Percentiles rank a stretch among this genome's conserved stretches.
Conservation (phyloP, 2,329 filamentous ascomycete genomes). For the Epichloe baconii region DNA sequence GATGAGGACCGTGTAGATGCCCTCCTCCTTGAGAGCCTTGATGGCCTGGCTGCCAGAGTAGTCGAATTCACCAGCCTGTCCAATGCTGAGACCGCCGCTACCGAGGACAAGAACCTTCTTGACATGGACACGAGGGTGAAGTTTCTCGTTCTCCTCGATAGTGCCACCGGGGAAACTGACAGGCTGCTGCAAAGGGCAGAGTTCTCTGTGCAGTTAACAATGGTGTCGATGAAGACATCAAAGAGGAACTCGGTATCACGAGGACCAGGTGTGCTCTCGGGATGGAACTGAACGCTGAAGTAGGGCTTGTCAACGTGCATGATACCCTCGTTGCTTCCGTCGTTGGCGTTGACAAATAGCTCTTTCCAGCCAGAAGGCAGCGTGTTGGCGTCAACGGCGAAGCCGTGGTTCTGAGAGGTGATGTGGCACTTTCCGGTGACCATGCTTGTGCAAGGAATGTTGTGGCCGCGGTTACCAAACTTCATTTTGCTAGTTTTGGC, state of each 20-base stretch:
- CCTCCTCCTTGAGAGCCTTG: conserved; percentile 95
- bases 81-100: conserved; percentile 90
- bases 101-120: conserved; percentile 94
- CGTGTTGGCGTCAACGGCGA: conserved; percentile 70
- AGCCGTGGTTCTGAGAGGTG: conserved; percentile 97
- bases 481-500: conserved; percentile 93
- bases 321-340: conserved; percentile 96
- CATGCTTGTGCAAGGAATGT: conserved; percentile 95
- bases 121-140: conserved; percentile 66
- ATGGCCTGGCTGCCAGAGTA: conserved; percentile 98
- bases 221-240: conserved; percentile 86
- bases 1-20: conserved; percentile 95
- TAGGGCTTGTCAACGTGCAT: conserved; percentile 74
- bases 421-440: conserved; percentile 96
- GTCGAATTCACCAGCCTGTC: conserved; percentile 96
- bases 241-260: conserved; percentile 94
- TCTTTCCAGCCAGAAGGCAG: conserved; percentile 76
- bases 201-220: conserved; percentile 58
- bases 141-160: conserved; percentile 61
- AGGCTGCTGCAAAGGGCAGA: conserved; percentile 54
- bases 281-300: conserved; percentile 99
- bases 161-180: conserved; percentile 83
- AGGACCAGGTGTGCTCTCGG: conserved; percentile 90
- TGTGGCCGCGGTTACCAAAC: conserved; percentile 97
- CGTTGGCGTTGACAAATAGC: conserved; percentile 95